These are phyloP conservation scores for Didymosphaeria variabile DNA, from an alignment of 2,329 filamentous ascomycete genomes.

Conservation along the genomic window DNA sequence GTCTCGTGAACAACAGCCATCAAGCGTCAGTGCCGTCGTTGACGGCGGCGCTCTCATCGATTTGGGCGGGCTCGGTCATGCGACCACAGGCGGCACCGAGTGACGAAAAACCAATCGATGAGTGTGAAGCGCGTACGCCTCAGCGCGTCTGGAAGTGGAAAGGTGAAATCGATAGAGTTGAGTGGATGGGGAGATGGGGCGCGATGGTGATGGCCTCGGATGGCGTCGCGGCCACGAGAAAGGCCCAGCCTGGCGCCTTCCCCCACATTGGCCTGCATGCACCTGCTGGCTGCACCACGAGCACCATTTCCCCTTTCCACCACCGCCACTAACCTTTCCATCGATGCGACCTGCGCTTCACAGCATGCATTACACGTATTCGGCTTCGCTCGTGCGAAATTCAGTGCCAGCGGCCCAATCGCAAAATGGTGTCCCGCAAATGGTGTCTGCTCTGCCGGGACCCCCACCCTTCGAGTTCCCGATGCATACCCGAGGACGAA, in stretches of 20 bases:
- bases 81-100: background rate
- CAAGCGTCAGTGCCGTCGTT: background rate
- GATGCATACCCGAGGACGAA: constrained; percentile 4
- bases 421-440: background rate
- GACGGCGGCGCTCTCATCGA: background rate
- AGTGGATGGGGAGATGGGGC: background rate
- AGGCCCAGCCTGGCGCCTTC: constrained; percentile 4
- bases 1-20: background rate
- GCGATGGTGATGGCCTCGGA: constrained; percentile 6
- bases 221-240: constrained; percentile 3
- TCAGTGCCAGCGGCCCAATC: background rate
- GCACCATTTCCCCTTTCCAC: background rate
- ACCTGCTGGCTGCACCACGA: background rate
- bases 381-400: background rate
- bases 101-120: constrained; percentile 19
- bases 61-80: background rate
- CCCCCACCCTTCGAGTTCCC: background rate
- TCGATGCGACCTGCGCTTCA: background rate
- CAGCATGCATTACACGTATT: background rate
- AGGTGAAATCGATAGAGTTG: constrained; percentile 5
- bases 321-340: background rate
- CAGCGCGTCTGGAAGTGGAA: constrained; percentile 1
- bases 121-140: constrained; percentile 15
- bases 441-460: background rate
- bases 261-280: background rate